Evolutionary conservation across 2,329 filamentous ascomycete species (phyloP), one percentile per base, ranked within the genome.

Genomic region (Hymenoscyphus linearis): DNA sequence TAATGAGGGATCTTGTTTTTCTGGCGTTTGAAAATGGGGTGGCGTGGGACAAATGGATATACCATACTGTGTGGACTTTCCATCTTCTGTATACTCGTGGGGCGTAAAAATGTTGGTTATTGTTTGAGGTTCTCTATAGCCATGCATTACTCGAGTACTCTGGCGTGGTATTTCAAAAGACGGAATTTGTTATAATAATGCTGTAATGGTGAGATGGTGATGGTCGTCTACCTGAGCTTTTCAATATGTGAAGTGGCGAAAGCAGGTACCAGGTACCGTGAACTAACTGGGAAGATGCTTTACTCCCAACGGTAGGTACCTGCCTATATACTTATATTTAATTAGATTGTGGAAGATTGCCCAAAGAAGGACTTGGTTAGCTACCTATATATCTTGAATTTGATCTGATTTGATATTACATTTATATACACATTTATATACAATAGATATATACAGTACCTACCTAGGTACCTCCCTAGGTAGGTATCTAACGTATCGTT

Each of bases 21-120:
- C 25, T 34, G 64, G 60, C 31, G 61, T 52, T 58, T 53, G 60
- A 53, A n/a, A 52, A 52, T 7, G 47, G 47, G 47, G n/a, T 34
- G 57, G 54, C 26, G 61, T 58, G 57, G 60, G 34, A 31, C 27
- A 31, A 34, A 61, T 35, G 54, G 60, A 66, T 69, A 50, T 50
- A 65, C 63, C 66, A 68, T 68, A 35, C 63, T 67, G 63, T 67
- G 63, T 53, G 52, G 52, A 53, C n/a, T 27, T 34, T 53, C 52
- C 26, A 53, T 58, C 34, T 44, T 47, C 52, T 40, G 37, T 60
- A 60, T 60, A 60, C 36, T 60, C 47, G 18, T 35, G 50, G 52
- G 44, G 57, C 31, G 36, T 52, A 18, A n/a, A 44, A 35, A 58
- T 50, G 22, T 22, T 50, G 22, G 22, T 25, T 50, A 50, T 10